Conservation (phyloP, 495 filamentous ascomycete species). For the Podospora pseudocomata region DNA sequence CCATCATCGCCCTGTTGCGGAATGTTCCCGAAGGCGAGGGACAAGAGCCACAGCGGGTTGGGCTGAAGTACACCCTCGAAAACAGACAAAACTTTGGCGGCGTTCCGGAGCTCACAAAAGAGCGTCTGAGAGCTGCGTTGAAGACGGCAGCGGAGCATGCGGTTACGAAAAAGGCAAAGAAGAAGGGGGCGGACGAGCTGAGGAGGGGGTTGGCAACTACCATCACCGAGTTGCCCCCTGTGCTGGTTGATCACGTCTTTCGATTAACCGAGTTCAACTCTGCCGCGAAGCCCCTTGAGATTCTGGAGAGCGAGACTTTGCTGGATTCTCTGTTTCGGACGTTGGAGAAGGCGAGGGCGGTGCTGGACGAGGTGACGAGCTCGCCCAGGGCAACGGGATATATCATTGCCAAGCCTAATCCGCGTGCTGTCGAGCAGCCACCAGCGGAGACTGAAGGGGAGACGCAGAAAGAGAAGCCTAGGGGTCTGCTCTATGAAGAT, state of each 20-base stretch:
- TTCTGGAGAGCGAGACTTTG: conserved; percentile 61
- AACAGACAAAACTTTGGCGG: conserved; percentile 79
- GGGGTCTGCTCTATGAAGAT: conserved; percentile 75
- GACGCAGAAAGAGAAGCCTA: conserved; percentile 37
- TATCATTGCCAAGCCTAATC: conserved; percentile 73
- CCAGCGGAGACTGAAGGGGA: conserved; percentile 43
- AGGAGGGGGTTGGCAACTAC: conserved; percentile 74
- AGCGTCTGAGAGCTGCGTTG: conserved; percentile 66
- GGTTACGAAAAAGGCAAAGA: conserved; percentile 67
- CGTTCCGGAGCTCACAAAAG: conserved; percentile 66
- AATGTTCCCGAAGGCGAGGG: conserved; percentile 70
- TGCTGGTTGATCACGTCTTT: conserved; percentile 83
- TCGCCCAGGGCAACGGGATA: conserved; percentile 66
- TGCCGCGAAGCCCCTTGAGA: conserved; percentile 58
- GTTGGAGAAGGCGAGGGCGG: conserved; percentile 62
- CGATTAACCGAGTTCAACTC: conserved; percentile 63
- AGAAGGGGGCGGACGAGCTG: conserved; percentile 67
- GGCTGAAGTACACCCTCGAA: conserved; percentile 72
- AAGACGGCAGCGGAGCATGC: conserved; percentile 53
- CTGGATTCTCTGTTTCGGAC: conserved; percentile 60
- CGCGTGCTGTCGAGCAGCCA: conserved; percentile 14
- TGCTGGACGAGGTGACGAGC: conserved; percentile 59
- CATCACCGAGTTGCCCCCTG: conserved; percentile 81
- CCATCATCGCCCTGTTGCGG: conserved; percentile 75
- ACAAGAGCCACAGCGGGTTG: conserved; percentile 70